Evolutionary conservation across 2,329 filamentous ascomycete genomes (phyloP).

Genomic region (Stagonosporopsis cucurbitacearum): DNA sequence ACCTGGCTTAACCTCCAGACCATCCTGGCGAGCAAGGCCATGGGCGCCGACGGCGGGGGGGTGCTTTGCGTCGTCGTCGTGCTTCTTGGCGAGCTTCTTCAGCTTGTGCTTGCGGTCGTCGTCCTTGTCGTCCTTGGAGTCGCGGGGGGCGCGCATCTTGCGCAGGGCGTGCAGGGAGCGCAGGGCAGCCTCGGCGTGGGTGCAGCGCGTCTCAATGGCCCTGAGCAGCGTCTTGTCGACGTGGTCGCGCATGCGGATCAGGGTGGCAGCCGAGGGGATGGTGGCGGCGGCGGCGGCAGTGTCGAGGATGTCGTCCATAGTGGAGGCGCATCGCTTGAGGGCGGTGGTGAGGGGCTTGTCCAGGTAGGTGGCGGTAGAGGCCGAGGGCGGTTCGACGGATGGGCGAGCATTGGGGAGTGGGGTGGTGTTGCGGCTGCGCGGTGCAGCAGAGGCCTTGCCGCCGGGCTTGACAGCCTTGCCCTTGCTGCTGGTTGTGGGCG

Average conservation of each 20-base stretch:
- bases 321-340: slow-evolving; percentile 63
- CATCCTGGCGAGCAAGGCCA: slow-evolving; percentile 69
- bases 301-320: slow-evolving; percentile 74
- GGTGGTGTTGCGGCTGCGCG: slow-evolving; percentile 77
- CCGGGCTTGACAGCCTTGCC: slow-evolving; percentile 60
- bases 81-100: slow-evolving; percentile 76
- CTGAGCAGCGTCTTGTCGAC: slow-evolving; percentile 64
- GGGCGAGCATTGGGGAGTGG: slow-evolving; percentile 65
- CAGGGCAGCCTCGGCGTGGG: slow-evolving; percentile 76
- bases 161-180: slow-evolving; percentile 70
- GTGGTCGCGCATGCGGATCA: slow-evolving; percentile 69
- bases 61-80: slow-evolving; percentile 70
- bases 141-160: slow-evolving; percentile 65
- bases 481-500: slow-evolving; percentile 47
- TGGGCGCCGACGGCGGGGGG: slow-evolving; percentile 68
- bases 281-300: slow-evolving; percentile 60
- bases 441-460: slow-evolving; percentile 37
- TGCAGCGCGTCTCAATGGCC: slow-evolving; percentile 60
- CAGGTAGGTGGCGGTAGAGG: slow-evolving; percentile 64
- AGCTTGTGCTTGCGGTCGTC: slow-evolving; percentile 54
- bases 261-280: slow-evolving; percentile 64
- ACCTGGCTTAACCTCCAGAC: slow-evolving; percentile 52
- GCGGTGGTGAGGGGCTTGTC: slow-evolving; percentile 63
- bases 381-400: slow-evolving; percentile 46
- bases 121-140: slow-evolving; percentile 58